Base-by-base conservation (phyloP, 192 early-diverging fungal species). In the Lobulomyces angularis region DNA sequence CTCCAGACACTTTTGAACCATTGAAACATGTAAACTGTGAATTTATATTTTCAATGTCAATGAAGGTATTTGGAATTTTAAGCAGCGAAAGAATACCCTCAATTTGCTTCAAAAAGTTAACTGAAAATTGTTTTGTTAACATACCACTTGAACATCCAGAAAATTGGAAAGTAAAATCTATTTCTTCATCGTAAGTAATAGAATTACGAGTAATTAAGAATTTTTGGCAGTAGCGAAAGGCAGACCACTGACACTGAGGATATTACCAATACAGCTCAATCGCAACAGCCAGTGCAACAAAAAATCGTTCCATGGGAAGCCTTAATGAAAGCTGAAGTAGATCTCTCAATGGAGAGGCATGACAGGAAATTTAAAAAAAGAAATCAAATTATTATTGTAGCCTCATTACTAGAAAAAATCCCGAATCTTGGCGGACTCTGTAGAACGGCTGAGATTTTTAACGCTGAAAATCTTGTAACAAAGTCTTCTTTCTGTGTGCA, bases 251-350 rank as follows among this genome's bases (percentile, higher is more conserved):
- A 27, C 8, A 41, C 6, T n/a, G 37, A 18, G 9, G 9, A 30
- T 14, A 17, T 20, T 12, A 21, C 23, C 5, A 26, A 17, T 4
- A 37, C 38, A 16, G 9, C 8, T 8, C 14, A 21, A 5, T 20
- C 22, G 1, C 52, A 63, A n/a, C 50, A 40, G 11, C 36, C 66
- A 1, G 53, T 62, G 21, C 74, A 77, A 59, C 58, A 61, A 19
- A 78, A 78, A 46, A 78, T 79, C 36, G 51, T 67, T 37, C 74
- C 75, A 23, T 79, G 75, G 75, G 68, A 77, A 47, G 57, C 52
- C 35, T 48, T 66, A 62, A 33, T 75, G 19, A 42, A 61, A 31
- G 61, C 49, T n/a, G 66, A 72, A 31, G 53, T 69, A 14, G 69
- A 71, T 31, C 49, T 73, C 43, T 64, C 60, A 11, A 23, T 11